Evolutionary conservation across 2,329 filamentous ascomycete species (phyloP).

Genomic region (Tolypocladium pustulatum): DNA sequence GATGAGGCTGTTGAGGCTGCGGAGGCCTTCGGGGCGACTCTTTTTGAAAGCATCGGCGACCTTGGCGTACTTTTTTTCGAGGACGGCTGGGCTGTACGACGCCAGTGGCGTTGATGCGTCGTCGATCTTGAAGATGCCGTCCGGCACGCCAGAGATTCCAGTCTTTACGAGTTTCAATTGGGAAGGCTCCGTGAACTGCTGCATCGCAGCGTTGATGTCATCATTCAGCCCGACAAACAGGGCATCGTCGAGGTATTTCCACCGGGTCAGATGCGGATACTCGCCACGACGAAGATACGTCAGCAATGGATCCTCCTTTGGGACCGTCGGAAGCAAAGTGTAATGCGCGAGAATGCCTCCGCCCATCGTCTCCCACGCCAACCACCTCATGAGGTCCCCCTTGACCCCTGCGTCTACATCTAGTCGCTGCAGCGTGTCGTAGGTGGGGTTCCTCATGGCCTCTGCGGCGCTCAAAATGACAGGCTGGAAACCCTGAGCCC

Average conservation of each 20-base stretch:
- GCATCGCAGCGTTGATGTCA: conserved; percentile 53
- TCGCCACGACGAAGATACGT: conserved; percentile 64
- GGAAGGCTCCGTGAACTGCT: conserved; percentile 44
- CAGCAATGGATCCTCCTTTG: conserved; percentile 62
- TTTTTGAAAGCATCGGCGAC: conserved; percentile 52
- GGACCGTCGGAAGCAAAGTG: conserved; percentile 75
- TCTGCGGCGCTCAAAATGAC: conserved; percentile 71
- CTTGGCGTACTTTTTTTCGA: conserved; percentile 56
- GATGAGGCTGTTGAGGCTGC: conserved; percentile 62
- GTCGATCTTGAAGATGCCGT: conserved; percentile 55
- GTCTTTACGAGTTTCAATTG: conserved; percentile 46
- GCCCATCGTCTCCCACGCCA: conserved; percentile 89
- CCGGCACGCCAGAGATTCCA: conserved; percentile 50
- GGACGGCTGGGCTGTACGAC: conserved; percentile 57
- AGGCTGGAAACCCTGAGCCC: conserved; percentile 84
- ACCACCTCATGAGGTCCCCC: conserved; percentile 68
- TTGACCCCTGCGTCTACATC: conserved; percentile 53
- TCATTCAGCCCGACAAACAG: conserved; percentile 62
- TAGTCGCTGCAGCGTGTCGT: conserved; percentile 55
- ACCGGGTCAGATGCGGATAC: conserved; percentile 63
- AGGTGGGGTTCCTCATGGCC: conserved; percentile 73
- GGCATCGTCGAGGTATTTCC: conserved; percentile 59
- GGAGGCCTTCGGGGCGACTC: conserved; percentile 49
- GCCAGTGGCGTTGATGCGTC: conserved; percentile 57
- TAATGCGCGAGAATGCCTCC: conserved; percentile 71